Conservation (phyloP, 2,329 filamentous ascomycete species). For the Alternaria angustiovoidea region DNA sequence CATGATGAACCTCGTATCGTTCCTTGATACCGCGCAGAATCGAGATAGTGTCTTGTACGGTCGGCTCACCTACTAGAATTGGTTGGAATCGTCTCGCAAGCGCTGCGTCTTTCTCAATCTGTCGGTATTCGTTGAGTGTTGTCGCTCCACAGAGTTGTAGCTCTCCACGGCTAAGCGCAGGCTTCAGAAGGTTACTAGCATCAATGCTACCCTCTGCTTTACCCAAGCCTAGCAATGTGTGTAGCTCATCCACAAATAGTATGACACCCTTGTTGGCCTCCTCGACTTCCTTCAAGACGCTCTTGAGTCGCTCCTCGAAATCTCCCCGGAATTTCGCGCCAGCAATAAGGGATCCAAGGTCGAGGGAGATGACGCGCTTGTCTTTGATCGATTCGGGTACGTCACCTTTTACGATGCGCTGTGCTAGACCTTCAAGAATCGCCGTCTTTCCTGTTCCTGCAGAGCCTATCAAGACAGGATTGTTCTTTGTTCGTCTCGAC, state of each 20-base stretch:
- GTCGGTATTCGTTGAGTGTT: constrained; percentile 88
- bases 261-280: constrained; percentile 90
- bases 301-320: constrained; percentile 93
- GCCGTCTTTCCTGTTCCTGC: constrained; percentile 95
- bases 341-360: constrained; percentile 91
- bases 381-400: constrained; percentile 96
- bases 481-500: constrained; percentile 93
- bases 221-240: constrained; percentile 88
- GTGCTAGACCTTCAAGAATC: constrained; percentile 86
- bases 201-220: constrained; percentile 97
- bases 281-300: constrained; percentile 88
- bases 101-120: constrained; percentile 95
- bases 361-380: constrained; percentile 85
- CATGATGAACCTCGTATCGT: constrained; percentile 96
- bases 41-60: constrained; percentile 90
- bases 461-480: constrained; percentile 90
- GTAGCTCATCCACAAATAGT: constrained; percentile 93
- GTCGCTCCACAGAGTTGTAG: constrained; percentile 96
- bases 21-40: constrained; percentile 97
- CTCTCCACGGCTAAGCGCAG: constrained; percentile 89
- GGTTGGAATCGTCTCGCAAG: constrained; percentile 93
- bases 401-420: constrained; percentile 89
- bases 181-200: constrained; percentile 93
- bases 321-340: constrained; percentile 96
- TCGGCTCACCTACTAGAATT: constrained; percentile 90